Conservation (phyloP, 2,329 filamentous ascomycete genomes). For the Trichoderma gracile region DNA sequence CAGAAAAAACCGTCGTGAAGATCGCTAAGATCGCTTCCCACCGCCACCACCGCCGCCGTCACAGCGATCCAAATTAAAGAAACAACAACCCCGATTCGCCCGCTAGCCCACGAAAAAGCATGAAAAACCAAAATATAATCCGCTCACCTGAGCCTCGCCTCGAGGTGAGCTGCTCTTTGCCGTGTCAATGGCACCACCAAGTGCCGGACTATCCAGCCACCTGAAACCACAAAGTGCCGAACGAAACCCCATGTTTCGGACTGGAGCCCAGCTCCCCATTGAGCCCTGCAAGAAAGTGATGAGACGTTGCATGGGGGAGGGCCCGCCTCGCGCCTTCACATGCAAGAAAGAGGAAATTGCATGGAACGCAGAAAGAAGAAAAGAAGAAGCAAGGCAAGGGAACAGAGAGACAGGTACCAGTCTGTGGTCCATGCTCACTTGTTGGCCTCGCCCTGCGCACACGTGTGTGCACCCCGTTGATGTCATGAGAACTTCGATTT, state of each 20-base stretch:
- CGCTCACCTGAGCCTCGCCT: conserved; percentile 13
- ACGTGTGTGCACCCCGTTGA: neutral
- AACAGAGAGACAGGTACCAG: neutral
- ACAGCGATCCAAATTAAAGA: neutral
- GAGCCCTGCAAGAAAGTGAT: conserved; percentile 2
- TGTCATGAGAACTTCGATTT: conserved; percentile 17
- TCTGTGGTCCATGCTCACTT: neutral
- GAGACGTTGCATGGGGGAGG: neutral
- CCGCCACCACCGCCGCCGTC: neutral
- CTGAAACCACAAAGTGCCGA: conserved; percentile 20
- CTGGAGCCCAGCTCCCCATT: conserved; percentile 8
- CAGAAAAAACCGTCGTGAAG: too few relatives aligned
- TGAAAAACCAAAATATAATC: conserved; percentile 7
- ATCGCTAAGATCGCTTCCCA: neutral
- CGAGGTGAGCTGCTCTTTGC: neutral
- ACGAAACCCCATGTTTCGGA: conserved; percentile 3
- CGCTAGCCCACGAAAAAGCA: neutral
- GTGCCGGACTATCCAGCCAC: conserved; percentile 4
- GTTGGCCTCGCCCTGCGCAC: neutral
- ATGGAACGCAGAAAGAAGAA: neutral
- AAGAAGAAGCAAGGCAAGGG: neutral
- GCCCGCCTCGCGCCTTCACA: neutral
- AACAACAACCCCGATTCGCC: neutral
- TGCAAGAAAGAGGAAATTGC: conserved; percentile 10
- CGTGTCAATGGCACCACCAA: conserved; percentile 5